These are phyloP conservation scores for Alternaria consortialis DNA, from an alignment of 2,329 filamentous ascomycete genomes.

Conservation along the genomic window DNA sequence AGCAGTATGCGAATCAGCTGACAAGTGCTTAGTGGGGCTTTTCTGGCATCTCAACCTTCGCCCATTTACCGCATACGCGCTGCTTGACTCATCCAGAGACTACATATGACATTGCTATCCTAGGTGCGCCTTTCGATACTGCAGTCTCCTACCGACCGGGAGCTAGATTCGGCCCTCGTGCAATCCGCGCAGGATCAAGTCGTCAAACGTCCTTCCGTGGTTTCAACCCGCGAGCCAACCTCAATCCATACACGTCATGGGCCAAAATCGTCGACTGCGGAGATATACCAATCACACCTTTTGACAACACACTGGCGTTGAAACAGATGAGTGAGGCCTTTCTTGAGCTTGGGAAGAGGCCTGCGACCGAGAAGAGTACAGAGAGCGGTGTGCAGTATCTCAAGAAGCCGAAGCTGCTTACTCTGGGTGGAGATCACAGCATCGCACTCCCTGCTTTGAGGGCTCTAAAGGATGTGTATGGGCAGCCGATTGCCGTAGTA, in stretches of 20 bases:
- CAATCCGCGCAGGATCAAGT: conserved; percentile 83
- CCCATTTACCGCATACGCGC: conserved; percentile 58
- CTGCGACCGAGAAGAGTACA: conserved; percentile 46
- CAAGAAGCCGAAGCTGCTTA: conserved; percentile 57
- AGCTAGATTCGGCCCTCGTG: conserved; percentile 81
- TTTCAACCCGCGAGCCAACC: conserved; percentile 80
- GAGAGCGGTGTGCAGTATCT: conserved; percentile 54
- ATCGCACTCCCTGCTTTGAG: conserved; percentile 62
- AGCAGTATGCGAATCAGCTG: background rate
- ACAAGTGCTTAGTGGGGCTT: conserved; percentile 66
- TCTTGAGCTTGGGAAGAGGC: conserved; percentile 68
- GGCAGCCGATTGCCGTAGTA: conserved; percentile 57
- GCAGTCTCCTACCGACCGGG: conserved; percentile 56
- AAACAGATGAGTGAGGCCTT: conserved; percentile 86
- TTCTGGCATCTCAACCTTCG: conserved; percentile 70
- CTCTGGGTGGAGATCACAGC: conserved; percentile 61
- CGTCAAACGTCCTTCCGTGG: conserved; percentile 82
- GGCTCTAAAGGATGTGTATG: conserved; percentile 57
- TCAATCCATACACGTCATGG: conserved; percentile 87
- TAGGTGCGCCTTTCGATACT: conserved; percentile 61
- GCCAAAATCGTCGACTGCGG: conserved; percentile 86
- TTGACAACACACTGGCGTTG: conserved; percentile 84
- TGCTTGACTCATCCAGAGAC: conserved; percentile 58
- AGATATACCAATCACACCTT: conserved; percentile 85
- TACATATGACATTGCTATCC: conserved; percentile 58